Evolutionary conservation across 169 alveolate genomes (phyloP), one percentile per base, ranked within the genome.

Genomic region (Fabrea salina): DNA sequence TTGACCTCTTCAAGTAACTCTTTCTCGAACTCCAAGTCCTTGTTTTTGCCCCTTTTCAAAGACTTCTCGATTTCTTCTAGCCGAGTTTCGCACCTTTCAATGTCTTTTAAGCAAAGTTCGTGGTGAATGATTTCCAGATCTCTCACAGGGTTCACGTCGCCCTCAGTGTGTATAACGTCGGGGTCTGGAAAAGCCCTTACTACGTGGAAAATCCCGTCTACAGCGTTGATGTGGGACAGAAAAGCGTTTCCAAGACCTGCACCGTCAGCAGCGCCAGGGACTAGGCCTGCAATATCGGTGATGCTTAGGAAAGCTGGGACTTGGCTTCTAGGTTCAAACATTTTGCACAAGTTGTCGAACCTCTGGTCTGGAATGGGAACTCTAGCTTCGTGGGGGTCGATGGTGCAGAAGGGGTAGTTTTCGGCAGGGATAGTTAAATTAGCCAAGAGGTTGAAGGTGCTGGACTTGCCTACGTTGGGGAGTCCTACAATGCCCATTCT

Each of bases 211-310:
- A 98, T 97, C 66, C 99, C 99, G 86, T 98, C 99, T 37, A 87
- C 91, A 37, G 99, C 99, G 72, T 95, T 95, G 51, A 98, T 98
- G 84, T 98, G 97, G 8, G 99, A 95, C 58, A 98, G 88, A 91
- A 98, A 98, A 51, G 98, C 99, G 83, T 97, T 98, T 53, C 99
- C 99, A 51, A 98, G 97, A 3, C 99, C 99, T 86, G 97, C 99
- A 16, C 99, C 99, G 64, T 95, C 93, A 75, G 95, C 97, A 13
- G 99, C 99, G 44, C 99, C 99, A 39, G 97, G 96, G 16, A 98
- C 99, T 16, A 98, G 92, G 6, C 99, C 99, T 5, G 99, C 99
- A 67, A 98, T 98, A 85, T 98, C 99, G 74, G 96, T 94, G 43
- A 98, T 96, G 11, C 98, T 91, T 37, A 98, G 81, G 32, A 96